Evolutionary conservation across 1,139 yeast species (phyloP).

Genomic region (Scheffersomyces segobiensis): DNA sequence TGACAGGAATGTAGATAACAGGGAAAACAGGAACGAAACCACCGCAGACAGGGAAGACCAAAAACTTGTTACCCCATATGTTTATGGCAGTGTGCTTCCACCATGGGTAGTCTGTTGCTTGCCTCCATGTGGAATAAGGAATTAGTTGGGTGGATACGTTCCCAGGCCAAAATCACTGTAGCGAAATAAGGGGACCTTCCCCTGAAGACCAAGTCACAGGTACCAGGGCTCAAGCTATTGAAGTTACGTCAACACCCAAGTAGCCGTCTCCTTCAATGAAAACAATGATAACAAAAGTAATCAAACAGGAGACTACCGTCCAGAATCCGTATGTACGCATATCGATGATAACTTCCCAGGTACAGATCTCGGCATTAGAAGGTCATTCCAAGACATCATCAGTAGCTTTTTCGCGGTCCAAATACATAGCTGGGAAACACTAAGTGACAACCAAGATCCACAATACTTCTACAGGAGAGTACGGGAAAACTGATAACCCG

Average conservation of each 20-base stretch:
- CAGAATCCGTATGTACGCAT: constrained; percentile 73
- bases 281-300: constrained; percentile 63
- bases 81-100: constrained; percentile 59
- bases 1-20: constrained; percentile 83
- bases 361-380: constrained; percentile 66
- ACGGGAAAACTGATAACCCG: constrained; percentile 70
- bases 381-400: constrained; percentile 67
- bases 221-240: constrained; percentile 13
- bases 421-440: constrained; percentile 87
- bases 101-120: constrained; percentile 61
- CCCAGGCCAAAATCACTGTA: constrained; percentile 84
- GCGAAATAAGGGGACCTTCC: constrained; percentile 85
- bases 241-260: constrained; percentile 65
- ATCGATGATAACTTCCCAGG: constrained; percentile 70
- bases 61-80: constrained; percentile 73
- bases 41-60: constrained; percentile 79
- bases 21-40: constrained; percentile 81
- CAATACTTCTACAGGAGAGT: constrained; percentile 76
- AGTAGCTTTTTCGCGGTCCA: constrained; percentile 69
- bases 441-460: constrained; percentile 82
- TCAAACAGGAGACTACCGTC: constrained; percentile 74
- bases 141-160: constrained; percentile 73
- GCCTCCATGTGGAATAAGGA: constrained; percentile 80
- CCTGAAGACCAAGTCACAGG: constrained; percentile 67
- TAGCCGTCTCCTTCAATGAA: constrained; percentile 69